These are phyloP conservation scores for Cytospora chrysosperma DNA, from an alignment of 2,329 filamentous ascomycete genomes.

Conservation along the genomic window DNA sequence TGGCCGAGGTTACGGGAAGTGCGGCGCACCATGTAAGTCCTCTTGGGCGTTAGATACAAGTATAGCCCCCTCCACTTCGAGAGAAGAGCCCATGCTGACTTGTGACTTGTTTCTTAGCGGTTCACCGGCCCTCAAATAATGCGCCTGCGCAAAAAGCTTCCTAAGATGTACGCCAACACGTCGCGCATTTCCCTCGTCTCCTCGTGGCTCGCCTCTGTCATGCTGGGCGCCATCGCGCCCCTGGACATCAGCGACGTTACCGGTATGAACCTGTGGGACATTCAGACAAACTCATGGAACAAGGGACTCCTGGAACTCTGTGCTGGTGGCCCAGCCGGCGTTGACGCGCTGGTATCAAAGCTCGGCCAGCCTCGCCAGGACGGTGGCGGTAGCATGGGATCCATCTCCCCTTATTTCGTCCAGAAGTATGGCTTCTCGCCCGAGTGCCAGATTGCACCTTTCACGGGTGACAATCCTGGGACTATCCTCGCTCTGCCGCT, in stretches of 20 bases:
- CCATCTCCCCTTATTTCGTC: constrained; percentile 76
- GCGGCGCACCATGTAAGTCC: constrained; percentile 86
- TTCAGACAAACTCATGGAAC: constrained; percentile 70
- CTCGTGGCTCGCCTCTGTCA: constrained; percentile 88
- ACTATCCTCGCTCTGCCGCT: constrained; percentile 91
- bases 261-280: constrained; percentile 97
- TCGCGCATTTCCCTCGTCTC: constrained; percentile 89
- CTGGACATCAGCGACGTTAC: constrained; percentile 94
- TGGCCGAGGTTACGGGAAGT: constrained; percentile 84
- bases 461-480: constrained; percentile 93
- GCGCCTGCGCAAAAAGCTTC: constrained; percentile 76
- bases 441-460: constrained; percentile 76
- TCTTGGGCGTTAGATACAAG: background rate
- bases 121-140: constrained; percentile 98
- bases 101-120: constrained; percentile 51
- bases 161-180: constrained; percentile 77
- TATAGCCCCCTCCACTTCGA: background rate
- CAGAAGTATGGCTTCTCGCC: constrained; percentile 72
- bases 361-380: constrained; percentile 78
- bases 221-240: constrained; percentile 81
- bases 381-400: constrained; percentile 75
- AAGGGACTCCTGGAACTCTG: constrained; percentile 73
- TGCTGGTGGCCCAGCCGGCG: constrained; percentile 60
- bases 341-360: constrained; percentile 66
- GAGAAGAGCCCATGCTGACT: background rate